Percentiles rank a stretch among this genome's conserved stretches.
phyloP scores from a whole-genome alignment of 2,329 filamentous ascomycete species.

The Ceratocystis smalleyi region DNA sequence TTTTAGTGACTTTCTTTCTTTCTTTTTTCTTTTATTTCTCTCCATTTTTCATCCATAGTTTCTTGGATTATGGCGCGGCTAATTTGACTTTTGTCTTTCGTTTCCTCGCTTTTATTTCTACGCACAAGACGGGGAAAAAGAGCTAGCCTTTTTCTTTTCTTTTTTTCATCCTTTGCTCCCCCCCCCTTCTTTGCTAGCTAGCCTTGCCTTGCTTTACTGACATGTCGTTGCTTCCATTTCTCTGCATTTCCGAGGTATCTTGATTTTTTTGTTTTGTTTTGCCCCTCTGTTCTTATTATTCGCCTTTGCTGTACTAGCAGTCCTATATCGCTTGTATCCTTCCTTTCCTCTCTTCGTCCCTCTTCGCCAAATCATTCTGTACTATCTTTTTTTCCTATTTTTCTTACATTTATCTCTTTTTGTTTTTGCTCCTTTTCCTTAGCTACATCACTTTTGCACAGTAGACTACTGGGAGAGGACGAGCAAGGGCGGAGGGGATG shows the following conservation, averaged over 20 bases:
- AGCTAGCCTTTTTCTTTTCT: background rate
- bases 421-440: background rate
- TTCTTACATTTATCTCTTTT: background rate
- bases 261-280: background rate
- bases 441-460: no score
- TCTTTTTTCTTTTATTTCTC: background rate
- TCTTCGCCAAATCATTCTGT: background rate
- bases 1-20: background rate
- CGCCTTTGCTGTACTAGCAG: background rate
- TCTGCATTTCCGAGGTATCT: background rate
- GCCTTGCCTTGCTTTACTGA: no score
- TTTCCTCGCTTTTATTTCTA: background rate
- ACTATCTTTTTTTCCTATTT: background rate
- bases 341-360: no score
- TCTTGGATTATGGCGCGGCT: conserved; percentile 1
- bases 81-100: background rate
- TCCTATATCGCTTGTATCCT: background rate
- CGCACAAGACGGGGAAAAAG: no score
- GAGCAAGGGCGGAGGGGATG: no score
- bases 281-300: background rate
- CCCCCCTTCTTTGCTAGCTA: no score
- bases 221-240: background rate
- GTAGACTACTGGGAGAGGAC: no score
- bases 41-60: background rate
- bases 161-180: background rate